Base-by-base conservation (phyloP, 805 yeast genomes). In the Candida caryicola region DNA sequence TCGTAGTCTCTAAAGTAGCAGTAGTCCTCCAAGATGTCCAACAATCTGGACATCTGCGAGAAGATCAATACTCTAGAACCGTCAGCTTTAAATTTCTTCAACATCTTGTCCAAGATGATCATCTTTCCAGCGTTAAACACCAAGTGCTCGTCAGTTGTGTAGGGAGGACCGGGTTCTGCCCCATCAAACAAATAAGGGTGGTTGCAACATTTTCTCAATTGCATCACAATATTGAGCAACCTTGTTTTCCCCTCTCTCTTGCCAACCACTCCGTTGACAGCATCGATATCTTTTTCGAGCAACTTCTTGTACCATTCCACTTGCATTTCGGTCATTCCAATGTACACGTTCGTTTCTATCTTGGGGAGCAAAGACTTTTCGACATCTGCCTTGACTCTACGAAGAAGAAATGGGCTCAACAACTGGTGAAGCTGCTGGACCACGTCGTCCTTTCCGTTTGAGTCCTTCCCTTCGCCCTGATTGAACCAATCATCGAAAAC, bases 111-210 rank as follows among this genome's bases (percentile, higher is more conserved):
- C 39, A 90, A 65, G 25, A 91, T 86, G 37, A 85, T 74, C 90
- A 90, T 85, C 59, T 90, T 90, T 21, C 95, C 96, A 5, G 95
- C 75, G 57, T 91, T 91, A 66, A 52, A 81, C n/a, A 90, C 82
- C 46, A 91, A 71, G 63, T 91, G 98, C 60, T 90, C 97, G 60
- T 89, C 97, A 1, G 95, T 91, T 1, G 97, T 91, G 55, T 73
- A 91, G 1, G 98, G 98, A 1, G 98, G 98, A 7, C 98, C 98
- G 0, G 97, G 98, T 61, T 90, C 98, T 1, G 98, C 99, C n/a
- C 99, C 98, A 59, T 91, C 98, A 55, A 93, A 93, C 38, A 91
- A 66, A 60, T 93, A 91, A 0, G 98, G 98, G 63, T 93, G 99
- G 58, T 93, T 91, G 60, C 98, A 91, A 60, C 98, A 91, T 60